These are phyloP conservation scores for Bothriochloa decipiens DNA, from an alignment of 176 grass and related monocot species.

Conservation along the genomic window DNA sequence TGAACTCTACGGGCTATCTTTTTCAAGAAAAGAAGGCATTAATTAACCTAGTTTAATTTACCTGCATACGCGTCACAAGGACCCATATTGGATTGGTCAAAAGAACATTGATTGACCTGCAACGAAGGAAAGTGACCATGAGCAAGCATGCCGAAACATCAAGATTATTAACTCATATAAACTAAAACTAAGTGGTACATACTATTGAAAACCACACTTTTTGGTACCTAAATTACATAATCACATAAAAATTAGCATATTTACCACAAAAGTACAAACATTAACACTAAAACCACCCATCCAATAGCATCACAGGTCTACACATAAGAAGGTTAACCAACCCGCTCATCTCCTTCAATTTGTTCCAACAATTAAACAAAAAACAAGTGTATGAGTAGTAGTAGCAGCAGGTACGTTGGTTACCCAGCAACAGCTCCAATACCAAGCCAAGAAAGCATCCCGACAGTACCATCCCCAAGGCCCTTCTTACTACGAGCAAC, in stretches of 20 bases:
- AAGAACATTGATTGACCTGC: constrained; percentile 93
- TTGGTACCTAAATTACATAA: neutral
- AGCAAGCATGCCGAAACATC: constrained; percentile 42
- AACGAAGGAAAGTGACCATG: constrained; percentile 34
- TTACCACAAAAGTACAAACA: neutral
- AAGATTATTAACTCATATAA: constrained; percentile 1
- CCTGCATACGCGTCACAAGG: constrained; percentile 98
- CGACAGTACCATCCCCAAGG: constrained; percentile 85
- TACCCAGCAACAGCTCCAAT: constrained; percentile 95
- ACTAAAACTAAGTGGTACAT: neutral
- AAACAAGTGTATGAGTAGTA: neutral
- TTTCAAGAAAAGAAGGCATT: neutral
- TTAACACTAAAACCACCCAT: neutral
- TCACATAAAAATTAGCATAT: neutral
- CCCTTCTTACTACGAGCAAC: constrained; percentile 68
- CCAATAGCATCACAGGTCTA: too few relatives aligned
- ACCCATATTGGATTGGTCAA: constrained; percentile 98
- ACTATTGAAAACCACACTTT: neutral
- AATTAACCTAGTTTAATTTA: constrained; percentile 48
- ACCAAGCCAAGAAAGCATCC: constrained; percentile 95
- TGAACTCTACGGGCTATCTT: neutral
- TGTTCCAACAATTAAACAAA: constrained; percentile 4
- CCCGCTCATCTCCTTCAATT: neutral
- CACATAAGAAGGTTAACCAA: too few relatives aligned
- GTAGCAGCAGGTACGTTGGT: too few relatives aligned